A percentile compares a stretch with the other conserved stretches of the same genome.
These are phyloP conservation scores for Graphilbum fragrans DNA, from an alignment of 2,329 filamentous ascomycete species.

Conservation along the genomic window DNA sequence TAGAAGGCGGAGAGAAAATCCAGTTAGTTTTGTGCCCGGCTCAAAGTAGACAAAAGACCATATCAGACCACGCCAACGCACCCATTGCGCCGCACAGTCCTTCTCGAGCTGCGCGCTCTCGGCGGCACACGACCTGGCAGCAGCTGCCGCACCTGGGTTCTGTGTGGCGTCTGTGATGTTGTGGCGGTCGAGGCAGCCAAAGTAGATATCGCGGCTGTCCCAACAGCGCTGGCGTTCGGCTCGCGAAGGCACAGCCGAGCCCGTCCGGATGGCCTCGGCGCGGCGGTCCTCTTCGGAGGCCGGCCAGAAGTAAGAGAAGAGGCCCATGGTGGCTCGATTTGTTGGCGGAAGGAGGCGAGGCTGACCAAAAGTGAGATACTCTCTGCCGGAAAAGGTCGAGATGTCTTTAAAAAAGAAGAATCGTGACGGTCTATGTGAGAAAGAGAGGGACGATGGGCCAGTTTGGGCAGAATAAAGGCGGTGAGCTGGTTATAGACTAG, in stretches of 20 bases:
- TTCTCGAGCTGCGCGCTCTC: slow-evolving; percentile 54
- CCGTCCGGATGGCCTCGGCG: slow-evolving; percentile 41
- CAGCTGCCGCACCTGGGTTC: slow-evolving; percentile 25
- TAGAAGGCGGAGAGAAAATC: slow-evolving; percentile 21
- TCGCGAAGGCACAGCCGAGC: slow-evolving; percentile 68
- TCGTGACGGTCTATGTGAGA: background rate
- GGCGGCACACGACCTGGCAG: slow-evolving; percentile 25
- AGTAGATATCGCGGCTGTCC: slow-evolving; percentile 80
- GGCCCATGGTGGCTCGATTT: slow-evolving; percentile 29
- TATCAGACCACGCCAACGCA: slow-evolving; percentile 31
- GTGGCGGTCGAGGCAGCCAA: slow-evolving; percentile 72
- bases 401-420: background rate
- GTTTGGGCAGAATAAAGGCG: background rate
- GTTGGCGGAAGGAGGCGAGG: background rate
- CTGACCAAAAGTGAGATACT: background rate
- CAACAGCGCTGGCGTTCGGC: slow-evolving; percentile 76
- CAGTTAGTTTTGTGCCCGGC: too few relatives aligned
- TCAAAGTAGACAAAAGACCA: slow-evolving; percentile 1
- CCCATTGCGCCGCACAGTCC: slow-evolving; percentile 86
- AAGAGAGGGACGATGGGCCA: too few relatives aligned
- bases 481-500: background rate
- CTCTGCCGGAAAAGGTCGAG: background rate
- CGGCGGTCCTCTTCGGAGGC: slow-evolving; percentile 30
- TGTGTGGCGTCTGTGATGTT: slow-evolving; percentile 59
- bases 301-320: slow-evolving; percentile 25